A percentile compares a stretch with the other conserved stretches of the same genome.
These are phyloP conservation scores for Tetraselmis chui DNA, from an alignment of 139 green algal species.

Conservation along the genomic window DNA sequence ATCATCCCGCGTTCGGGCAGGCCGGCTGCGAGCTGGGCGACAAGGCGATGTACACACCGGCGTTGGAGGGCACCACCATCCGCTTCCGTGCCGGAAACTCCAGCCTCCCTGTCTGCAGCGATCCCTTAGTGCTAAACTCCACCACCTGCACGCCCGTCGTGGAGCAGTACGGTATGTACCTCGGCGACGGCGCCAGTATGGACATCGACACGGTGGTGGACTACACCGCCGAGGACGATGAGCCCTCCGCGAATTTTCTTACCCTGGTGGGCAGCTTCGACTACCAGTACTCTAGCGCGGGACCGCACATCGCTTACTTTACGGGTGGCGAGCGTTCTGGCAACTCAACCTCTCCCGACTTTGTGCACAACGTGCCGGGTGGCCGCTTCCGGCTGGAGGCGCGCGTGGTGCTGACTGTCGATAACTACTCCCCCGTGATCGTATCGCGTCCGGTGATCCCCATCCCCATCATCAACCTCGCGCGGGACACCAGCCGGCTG, in stretches of 20 bases:
- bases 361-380: slow-evolving; percentile 1
- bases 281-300: neutral
- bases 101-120: neutral
- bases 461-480: neutral
- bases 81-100: neutral
- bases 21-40: neutral
- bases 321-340: slow-evolving; percentile 1
- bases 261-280: neutral
- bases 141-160: slow-evolving; percentile 1
- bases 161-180: slow-evolving; percentile 10
- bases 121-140: slow-evolving; percentile 5
- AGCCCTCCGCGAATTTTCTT: neutral
- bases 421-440: neutral
- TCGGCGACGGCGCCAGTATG: neutral
- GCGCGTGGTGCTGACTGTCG: neutral
- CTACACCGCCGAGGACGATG: neutral
- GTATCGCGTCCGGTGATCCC: neutral
- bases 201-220: slow-evolving; percentile 2
- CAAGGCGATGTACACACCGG: slow-evolving; percentile 1
- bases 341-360: neutral
- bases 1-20: neutral
- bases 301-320: slow-evolving; percentile 1
- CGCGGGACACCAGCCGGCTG: neutral
- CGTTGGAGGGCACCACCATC: neutral
- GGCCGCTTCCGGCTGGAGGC: slow-evolving; percentile 11